Evolutionary conservation across 192 early-diverging fungal species (phyloP), one percentile per base, ranked within the genome.

Genomic region (Coemansia sp.): DNA sequence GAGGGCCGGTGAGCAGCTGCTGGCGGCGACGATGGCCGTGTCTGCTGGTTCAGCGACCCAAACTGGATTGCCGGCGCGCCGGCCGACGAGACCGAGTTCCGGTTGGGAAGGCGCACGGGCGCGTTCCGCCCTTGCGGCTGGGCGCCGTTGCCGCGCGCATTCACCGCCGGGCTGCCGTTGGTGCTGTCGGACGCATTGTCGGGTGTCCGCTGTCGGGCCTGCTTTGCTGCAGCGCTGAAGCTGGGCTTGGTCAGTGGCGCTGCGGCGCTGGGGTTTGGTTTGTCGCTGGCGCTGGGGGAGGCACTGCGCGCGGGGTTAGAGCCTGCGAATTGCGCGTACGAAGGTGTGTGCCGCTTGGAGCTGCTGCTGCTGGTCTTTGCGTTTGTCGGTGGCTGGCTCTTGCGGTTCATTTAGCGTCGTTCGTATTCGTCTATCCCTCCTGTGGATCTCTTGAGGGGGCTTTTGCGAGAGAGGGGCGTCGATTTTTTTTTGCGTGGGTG

Each of bases 41-140:
- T 30, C 44, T 74, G 62, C 59, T 77, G 66, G 63, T 70, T 69
- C 26, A 79, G 55, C 38, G 77, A 70, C n/a, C 77, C 77, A 58
- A 79, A 79, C 64, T 79, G 77, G 32, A 79, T 75, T 26, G 64
- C 56, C 8, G 75, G 56, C 20, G 63, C 35, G 0, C 50, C 52
- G 30, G 65, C 55, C 28, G 68, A 71, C 3, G 61, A 55, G 11
- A 68, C 72, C 25, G 61, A 64, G 53, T 64, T 75, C 15, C 72
- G 53, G 12, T 55, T 59, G 5, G 72, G 72, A 45, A 75, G 54
- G 17, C 72, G 65, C 47, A 75, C 72, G 12, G 72, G 61, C 3
- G 61, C 49, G 9, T 75, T 66, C 27, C 58, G 55, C 41, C 61
- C 58, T 25, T 63, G 63, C 27, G 39, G 49, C 19, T 41, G 48